phyloP scores from a whole-genome alignment of 2,329 filamentous ascomycete species.

The Fusarium nematophilum region DNA sequence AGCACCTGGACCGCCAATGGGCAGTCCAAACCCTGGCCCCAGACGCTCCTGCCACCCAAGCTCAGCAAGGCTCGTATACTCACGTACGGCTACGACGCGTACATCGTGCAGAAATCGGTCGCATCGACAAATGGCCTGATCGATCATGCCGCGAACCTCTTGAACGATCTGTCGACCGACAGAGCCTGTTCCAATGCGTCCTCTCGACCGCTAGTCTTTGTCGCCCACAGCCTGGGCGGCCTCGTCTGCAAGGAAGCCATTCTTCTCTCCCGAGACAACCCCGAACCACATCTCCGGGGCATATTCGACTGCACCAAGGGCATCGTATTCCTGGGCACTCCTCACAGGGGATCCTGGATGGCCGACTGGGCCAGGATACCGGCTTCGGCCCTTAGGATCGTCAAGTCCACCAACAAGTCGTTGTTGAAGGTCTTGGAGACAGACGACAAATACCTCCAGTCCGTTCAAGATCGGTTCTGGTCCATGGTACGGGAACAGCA shows the following conservation, averaged over 20 bases:
- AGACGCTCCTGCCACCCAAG: constrained; percentile 46
- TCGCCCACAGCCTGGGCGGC: constrained; percentile 54
- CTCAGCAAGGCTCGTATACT: constrained; percentile 49
- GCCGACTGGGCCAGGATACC: too few relatives aligned
- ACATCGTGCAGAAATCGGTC: constrained; percentile 30
- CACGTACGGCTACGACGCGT: constrained; percentile 54
- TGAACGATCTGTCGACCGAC: constrained; percentile 42
- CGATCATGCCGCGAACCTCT: constrained; percentile 46
- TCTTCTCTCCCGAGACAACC: constrained; percentile 45
- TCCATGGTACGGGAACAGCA: too few relatives aligned
- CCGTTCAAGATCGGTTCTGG: too few relatives aligned
- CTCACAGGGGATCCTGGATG: too few relatives aligned
- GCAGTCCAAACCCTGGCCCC: constrained; percentile 46
- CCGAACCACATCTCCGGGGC: constrained; percentile 42
- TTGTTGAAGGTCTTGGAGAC: constrained; percentile 45
- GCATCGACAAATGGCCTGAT: constrained; percentile 39
- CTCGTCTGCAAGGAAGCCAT: constrained; percentile 53
- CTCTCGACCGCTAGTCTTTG: constrained; percentile 46
- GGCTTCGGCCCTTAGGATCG: too few relatives aligned
- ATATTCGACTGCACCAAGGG: constrained; percentile 45
- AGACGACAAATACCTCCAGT: too few relatives aligned
- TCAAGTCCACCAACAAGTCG: constrained; percentile 35
- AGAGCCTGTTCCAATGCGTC: constrained; percentile 29
- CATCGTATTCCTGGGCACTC: too few relatives aligned
- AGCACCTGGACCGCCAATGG: constrained; percentile 52